Percentiles rank a stretch among this genome's conserved stretches.
phyloP scores from a whole-genome alignment of 148 eudicot genomes.

The Nepenthes mirabilis region DNA sequence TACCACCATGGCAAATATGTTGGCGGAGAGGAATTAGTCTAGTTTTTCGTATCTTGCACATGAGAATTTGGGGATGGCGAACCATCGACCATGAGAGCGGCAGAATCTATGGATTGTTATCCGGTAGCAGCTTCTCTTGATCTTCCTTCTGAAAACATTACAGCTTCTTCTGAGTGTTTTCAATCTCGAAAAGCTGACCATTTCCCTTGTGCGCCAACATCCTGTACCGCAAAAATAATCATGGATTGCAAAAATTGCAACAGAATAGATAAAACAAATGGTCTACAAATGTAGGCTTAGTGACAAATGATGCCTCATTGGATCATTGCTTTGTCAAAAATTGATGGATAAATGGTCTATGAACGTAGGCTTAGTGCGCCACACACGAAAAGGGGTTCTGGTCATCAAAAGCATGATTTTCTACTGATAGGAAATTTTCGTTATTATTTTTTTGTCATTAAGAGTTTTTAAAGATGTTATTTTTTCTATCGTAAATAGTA shows the following conservation, averaged over 20 bases:
- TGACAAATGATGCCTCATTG: too few relatives aligned
- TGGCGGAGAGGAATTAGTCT: constrained; percentile 13
- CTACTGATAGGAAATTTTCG: too few relatives aligned
- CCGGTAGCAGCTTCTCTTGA: constrained; percentile 50
- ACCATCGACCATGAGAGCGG: constrained; percentile 33
- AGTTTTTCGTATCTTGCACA: constrained; percentile 41
- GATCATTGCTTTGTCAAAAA: too few relatives aligned
- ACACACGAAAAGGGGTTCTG: too few relatives aligned
- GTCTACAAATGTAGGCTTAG: not conserved
- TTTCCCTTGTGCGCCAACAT: constrained; percentile 26
- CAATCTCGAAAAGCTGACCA: constrained; percentile 24
- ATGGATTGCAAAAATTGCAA: not conserved
- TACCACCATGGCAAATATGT: not conserved
- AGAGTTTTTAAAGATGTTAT: too few relatives aligned
- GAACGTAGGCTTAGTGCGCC: too few relatives aligned
- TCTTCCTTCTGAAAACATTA: constrained; percentile 28
- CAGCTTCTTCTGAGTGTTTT: constrained; percentile 21
- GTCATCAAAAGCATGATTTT: too few relatives aligned
- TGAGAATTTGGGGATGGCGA: constrained; percentile 32
- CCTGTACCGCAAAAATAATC: constrained; percentile 28
- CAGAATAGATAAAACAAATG: not conserved
- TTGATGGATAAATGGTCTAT: too few relatives aligned
- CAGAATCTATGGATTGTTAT: constrained; percentile 44
- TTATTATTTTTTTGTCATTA: too few relatives aligned
- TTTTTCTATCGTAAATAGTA: too few relatives aligned